A percentile compares a stretch with the other conserved stretches of the same genome.
Evolutionary conservation across 2,329 filamentous ascomycete species (phyloP).

Genomic region (Exserohilum rostratum): DNA sequence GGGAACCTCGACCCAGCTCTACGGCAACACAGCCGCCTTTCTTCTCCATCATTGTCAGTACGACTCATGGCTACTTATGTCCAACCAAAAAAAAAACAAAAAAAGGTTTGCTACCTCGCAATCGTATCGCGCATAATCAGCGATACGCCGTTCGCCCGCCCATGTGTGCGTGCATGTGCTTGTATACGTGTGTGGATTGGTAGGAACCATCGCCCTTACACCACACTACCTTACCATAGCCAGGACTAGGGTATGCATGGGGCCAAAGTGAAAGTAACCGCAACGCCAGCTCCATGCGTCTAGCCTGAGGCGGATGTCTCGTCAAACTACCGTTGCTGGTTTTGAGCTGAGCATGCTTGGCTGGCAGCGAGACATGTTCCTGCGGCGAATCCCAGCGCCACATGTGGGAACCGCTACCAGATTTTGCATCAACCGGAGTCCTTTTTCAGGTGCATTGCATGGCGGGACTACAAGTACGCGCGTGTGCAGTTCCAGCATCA

Average conservation of each 20-base stretch:
- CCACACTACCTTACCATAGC: background rate
- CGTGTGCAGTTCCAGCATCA: slow-evolving; percentile 30
- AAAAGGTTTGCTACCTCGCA: too few species aligned
- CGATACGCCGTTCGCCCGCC: too few species aligned
- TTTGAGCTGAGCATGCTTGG: slow-evolving; percentile 34
- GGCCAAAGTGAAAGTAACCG: slow-evolving; percentile 12
- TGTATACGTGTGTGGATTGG: background rate
- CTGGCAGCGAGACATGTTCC: slow-evolving; percentile 39
- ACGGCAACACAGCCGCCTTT: background rate
- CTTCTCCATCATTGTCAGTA: too few species aligned
- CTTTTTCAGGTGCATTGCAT: slow-evolving; percentile 43
- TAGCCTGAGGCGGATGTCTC: slow-evolving; percentile 24
- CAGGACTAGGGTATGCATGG: background rate
- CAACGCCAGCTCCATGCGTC: slow-evolving; percentile 17
- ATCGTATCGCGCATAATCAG: too few species aligned
- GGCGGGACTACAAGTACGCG: slow-evolving; percentile 39
- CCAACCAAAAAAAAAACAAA: too few species aligned
- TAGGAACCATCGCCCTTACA: background rate
- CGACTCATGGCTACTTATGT: too few species aligned
- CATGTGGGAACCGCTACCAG: slow-evolving; percentile 43
- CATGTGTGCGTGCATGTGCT: background rate
- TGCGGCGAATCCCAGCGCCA: slow-evolving; percentile 43
- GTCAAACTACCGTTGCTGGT: slow-evolving; percentile 31
- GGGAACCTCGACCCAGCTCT: slow-evolving; percentile 4
- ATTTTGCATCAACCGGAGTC: slow-evolving; percentile 36